Base-by-base conservation (phyloP, 768 basidiomycete genomes). In the Serendipita vermifera region DNA sequence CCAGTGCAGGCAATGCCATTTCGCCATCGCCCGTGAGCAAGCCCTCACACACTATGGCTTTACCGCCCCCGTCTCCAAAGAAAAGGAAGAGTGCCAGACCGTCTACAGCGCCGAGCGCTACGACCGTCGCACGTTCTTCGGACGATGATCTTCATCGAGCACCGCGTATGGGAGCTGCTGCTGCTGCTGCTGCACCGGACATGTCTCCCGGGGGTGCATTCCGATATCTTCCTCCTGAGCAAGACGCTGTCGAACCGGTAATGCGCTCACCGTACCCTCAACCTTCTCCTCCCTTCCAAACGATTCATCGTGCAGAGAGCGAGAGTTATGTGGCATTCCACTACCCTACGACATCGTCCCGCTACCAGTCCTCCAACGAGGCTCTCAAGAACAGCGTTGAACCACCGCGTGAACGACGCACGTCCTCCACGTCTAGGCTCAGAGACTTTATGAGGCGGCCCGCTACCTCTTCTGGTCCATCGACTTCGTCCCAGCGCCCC, bases 391-490 rank as follows among this genome's bases (percentile, higher is more conserved):
- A n/a, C n/a, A n/a, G n/a, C n/a, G n/a, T n/a, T n/a, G n/a, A n/a
- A n/a, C n/a, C n/a, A n/a, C n/a, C n/a, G n/a, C n/a, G 22, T 27
- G 22, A 51, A 31, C 46, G 46, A 31, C 46, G 46, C 46, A 27
- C 46, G 15, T 51, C 46, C 32, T 22, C n/a, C 27, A 31, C 9
- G 20, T n/a, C n/a, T n/a, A 22, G 46, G 29, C 46, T 51, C 17
- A 51, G 17, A 31, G 46, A 51, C 27, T 24, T 51, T 20, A 51
- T 51, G 22, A 51, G 32, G 27, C 11, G 46, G 2, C 46, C 46
- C 22, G 26, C 46, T 2, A 51, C 46, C 24, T 51, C 46, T 13
- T 51, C 46, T 20, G 46, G 46, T 51, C 46, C 46, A 5, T 51
- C 46, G 46, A 7, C 40, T 9, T 51, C 26, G n/a, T 11, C 17